phyloP scores from a whole-genome alignment of 768 basidiomycete genomes.

The Austroboletus festivus region DNA sequence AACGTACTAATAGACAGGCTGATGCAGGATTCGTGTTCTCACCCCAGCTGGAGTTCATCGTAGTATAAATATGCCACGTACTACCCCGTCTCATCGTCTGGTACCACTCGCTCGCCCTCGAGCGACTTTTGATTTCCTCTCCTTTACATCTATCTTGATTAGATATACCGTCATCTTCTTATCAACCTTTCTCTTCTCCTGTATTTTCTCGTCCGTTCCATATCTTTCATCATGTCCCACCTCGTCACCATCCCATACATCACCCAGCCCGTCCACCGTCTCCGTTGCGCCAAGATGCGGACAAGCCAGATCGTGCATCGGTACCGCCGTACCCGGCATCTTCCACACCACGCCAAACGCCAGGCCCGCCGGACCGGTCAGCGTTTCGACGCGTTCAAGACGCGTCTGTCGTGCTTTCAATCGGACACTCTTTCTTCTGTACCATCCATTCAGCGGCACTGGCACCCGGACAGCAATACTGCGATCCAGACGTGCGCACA shows the following conservation, averaged over 20 bases:
- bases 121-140: too few relatives aligned
- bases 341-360: constrained; percentile 47
- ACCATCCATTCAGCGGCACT: too few relatives aligned
- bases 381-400: constrained; percentile 40
- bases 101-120: too few relatives aligned
- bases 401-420: too few relatives aligned
- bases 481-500: too few relatives aligned
- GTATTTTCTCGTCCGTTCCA: background rate
- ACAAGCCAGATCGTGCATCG: constrained; percentile 38
- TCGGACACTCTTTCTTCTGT: too few relatives aligned
- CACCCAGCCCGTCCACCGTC: constrained; percentile 37
- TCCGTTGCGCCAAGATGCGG: constrained; percentile 43
- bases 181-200: background rate
- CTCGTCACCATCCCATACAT: constrained; percentile 26
- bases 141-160: background rate
- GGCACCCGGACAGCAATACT: constrained; percentile 24
- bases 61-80: constrained; percentile 18
- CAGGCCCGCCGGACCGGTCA: constrained; percentile 46
- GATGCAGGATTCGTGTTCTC: too few relatives aligned
- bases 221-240: background rate
- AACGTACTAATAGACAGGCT: too few relatives aligned
- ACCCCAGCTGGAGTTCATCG: background rate
- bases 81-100: constrained; percentile 10
- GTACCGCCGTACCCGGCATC: constrained; percentile 34
- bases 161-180: background rate